Evolutionary conservation across 805 yeast genomes (phyloP), one percentile per base, ranked within the genome.

Genomic region (Candida golubevii): DNA sequence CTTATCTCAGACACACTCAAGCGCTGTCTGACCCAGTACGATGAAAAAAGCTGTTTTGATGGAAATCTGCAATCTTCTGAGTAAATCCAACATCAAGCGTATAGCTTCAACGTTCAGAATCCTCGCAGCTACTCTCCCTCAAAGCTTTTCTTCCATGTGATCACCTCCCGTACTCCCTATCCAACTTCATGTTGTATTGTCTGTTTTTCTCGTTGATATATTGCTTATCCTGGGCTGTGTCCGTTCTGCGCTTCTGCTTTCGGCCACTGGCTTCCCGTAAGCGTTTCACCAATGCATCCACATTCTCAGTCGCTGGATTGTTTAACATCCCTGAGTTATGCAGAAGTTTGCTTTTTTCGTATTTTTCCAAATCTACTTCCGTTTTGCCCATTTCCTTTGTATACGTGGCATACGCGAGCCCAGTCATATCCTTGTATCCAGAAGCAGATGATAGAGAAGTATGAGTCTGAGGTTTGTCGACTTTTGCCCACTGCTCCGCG

Each of bases 191-290:
- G 63, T 85, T 86, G 63, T 85, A 86, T 53, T 83, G 82, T 57
- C 74, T 77, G 67, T 86, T 86, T 61, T 82, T 82, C 50, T 82
- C 88, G 58, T 83, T 85, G 57, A 86, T 78, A 60, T 66, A 75
- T 27, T 75, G 67, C 6, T 66, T 67, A 14, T 58, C 69, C 5
- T 59, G 66, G 5, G 60, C 72, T 4, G 58, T 67, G 9, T 61
- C 63, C 50, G 75, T 63, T 53, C 75, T 64, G 39, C 62, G 63
- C 49, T 59, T 58, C 36, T 39, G 52, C 29, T 63, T 62, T 28
- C 65, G 63, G 55, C 58, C 63, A 44, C 69, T 69, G 42, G 65
- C 58, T 53, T 66, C 62, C 58, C 59, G 59, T 27, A 68, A 60
- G 14, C 57, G 50, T 1, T 52, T 49, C 7, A 72, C 66, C 18